Evolutionary conservation across 495 filamentous ascomycete genomes (phyloP).

Genomic region (Aspergillus taichungensis): DNA sequence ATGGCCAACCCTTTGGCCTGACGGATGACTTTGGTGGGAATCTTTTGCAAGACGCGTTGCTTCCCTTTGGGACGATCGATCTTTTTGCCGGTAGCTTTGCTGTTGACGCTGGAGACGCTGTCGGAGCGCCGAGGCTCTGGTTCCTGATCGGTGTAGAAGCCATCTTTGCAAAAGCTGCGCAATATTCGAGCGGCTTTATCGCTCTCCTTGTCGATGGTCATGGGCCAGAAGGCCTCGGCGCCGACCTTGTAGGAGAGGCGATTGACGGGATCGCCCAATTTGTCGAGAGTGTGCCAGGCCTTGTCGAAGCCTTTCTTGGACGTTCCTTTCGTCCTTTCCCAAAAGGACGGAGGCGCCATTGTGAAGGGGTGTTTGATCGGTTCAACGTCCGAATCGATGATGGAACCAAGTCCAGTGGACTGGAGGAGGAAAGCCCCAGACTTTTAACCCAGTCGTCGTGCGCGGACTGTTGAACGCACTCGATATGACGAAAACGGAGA

Average conservation of each 20-base stretch:
- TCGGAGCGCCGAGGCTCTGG: slow-evolving; percentile 10
- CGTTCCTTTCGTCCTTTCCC: slow-evolving; percentile 34
- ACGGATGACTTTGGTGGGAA: slow-evolving; percentile 70
- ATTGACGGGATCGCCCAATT: slow-evolving; percentile 61
- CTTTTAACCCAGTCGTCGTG: neutral
- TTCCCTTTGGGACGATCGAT: slow-evolving; percentile 53
- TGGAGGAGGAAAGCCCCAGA: no score
- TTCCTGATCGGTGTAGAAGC: slow-evolving; percentile 45
- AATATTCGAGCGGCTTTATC: slow-evolving; percentile 78
- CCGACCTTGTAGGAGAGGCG: slow-evolving; percentile 64
- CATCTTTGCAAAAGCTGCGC: slow-evolving; percentile 69
- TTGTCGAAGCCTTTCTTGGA: slow-evolving; percentile 49
- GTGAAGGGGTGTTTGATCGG: neutral
- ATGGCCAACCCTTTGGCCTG: slow-evolving; percentile 81
- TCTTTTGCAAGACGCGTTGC: slow-evolving; percentile 69
- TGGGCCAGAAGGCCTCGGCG: slow-evolving; percentile 75
- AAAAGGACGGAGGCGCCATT: slow-evolving; percentile 25
- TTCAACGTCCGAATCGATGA: neutral
- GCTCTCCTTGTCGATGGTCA: slow-evolving; percentile 67
- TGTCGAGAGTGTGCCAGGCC: slow-evolving; percentile 43
- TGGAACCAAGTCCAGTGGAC: neutral
- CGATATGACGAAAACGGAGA: slow-evolving; percentile 11
- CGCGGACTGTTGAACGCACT: neutral
- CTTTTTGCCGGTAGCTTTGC: slow-evolving; percentile 24
- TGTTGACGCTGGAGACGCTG: slow-evolving; percentile 1